Base-by-base conservation (phyloP, 1,284 basidiomycete species). In the Spongispora temasekensis region DNA sequence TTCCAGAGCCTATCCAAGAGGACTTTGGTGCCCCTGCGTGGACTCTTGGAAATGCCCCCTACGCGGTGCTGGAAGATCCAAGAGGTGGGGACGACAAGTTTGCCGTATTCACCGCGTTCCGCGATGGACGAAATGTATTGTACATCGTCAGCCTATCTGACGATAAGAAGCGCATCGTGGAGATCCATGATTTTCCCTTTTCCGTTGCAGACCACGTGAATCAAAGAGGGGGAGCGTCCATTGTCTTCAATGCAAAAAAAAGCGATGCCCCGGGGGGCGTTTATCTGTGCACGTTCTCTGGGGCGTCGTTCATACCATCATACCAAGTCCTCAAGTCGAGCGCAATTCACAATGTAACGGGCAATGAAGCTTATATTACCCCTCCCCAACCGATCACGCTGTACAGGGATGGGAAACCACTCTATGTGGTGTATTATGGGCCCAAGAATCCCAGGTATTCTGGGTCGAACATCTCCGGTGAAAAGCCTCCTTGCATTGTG, bases 11-110 rank as follows among this genome's bases (percentile, higher is more conserved):
- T 0, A 65, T 76, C 13, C 69, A 84, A 54, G 65, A 69, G 32
- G 91, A 93, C 66, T 91, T 90, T 68, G 79, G 78, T 13, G 71
- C 68, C 12, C 85, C 89, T 1, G 76, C 79, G 42, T 91, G 88
- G 71, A n/a, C 21, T 0, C 74, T 92, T 4, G 81, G 82, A 7
- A 73, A 65, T 52, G 81, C 75, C 44, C 83, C 81, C 21, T 85
- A 82, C 63, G 81, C 81, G 0, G 68, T 84, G 2, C 73, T 86
- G 1, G 65, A 75, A 1, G 74, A 76, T 12, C 68, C 68, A 8
- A 57, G 27, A 28, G 60, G 68, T 5, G 57, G 59, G 0, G 8
- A 59, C n/a, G 80, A 76, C 3, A 77, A 73, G 52, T 68, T 67
- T 9, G 79, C 71, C 4, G 63, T 85, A 0, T 90, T 81, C 67